Evolutionary conservation across 441 rosid genomes (phyloP).

Genomic region (Capsella rubella): DNA sequence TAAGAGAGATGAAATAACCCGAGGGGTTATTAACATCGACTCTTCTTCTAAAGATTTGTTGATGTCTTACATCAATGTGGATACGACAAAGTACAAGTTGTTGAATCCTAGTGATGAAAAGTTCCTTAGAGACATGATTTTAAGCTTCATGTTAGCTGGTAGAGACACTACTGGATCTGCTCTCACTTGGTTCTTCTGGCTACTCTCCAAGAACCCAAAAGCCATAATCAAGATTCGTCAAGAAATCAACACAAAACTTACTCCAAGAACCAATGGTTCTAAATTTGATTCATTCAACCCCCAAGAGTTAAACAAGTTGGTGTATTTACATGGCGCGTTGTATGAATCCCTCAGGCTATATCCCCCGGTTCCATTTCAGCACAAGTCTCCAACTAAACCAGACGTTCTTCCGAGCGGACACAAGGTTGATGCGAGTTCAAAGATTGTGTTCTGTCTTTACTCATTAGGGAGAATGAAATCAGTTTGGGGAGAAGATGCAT

Average conservation of each 20-base stretch:
- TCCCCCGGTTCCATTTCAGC: slow-evolving; percentile 36
- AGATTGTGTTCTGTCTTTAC: slow-evolving; percentile 43
- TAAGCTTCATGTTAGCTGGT: slow-evolving; percentile 38
- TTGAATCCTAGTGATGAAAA: slow-evolving; percentile 17
- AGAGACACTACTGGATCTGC: slow-evolving; percentile 36
- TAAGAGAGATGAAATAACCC: slow-evolving; percentile 26
- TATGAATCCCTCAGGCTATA: slow-evolving; percentile 31
- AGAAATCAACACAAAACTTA: slow-evolving; percentile 11
- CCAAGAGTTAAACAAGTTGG: slow-evolving; percentile 18
- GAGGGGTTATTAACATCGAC: neutral
- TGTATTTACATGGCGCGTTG: slow-evolving; percentile 29
- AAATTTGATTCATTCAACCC: neutral
- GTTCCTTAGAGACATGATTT: slow-evolving; percentile 35
- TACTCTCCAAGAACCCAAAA: slow-evolving; percentile 13
- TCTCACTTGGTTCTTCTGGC: slow-evolving; percentile 39
- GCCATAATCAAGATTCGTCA: slow-evolving; percentile 30
- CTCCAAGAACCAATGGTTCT: slow-evolving; percentile 7
- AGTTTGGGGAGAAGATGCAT: slow-evolving; percentile 47
- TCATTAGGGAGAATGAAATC: slow-evolving; percentile 46
- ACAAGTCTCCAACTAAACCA: slow-evolving; percentile 30
- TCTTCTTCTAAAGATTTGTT: slow-evolving; percentile 35
- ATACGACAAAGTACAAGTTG: slow-evolving; percentile 23
- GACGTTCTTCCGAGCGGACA: slow-evolving; percentile 36
- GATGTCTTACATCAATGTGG: slow-evolving; percentile 23
- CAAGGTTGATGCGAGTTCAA: slow-evolving; percentile 15